phyloP scores from a whole-genome alignment of 768 basidiomycete genomes.

The Rhizopogon roseolus region DNA sequence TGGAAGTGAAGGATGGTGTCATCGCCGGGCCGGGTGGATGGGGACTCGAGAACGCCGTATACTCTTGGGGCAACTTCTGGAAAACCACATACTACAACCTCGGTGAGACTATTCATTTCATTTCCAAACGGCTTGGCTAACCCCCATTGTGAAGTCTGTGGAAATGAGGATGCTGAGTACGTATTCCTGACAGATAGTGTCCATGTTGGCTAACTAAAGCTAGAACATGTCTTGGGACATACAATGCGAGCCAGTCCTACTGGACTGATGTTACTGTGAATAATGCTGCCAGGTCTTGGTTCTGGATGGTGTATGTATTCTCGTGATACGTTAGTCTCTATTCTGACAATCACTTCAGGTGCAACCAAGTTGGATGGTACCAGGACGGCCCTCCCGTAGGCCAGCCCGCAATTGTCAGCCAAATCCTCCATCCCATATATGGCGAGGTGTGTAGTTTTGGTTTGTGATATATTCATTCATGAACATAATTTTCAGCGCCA shows the following conservation, averaged over 20 bases:
- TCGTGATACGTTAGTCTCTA: neutral
- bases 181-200: conserved; percentile 14
- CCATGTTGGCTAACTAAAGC: conserved; percentile 28
- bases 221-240: conserved; percentile 37
- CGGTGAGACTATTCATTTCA: conserved; percentile 31
- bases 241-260: conserved; percentile 30
- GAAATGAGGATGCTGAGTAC: conserved; percentile 40
- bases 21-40: conserved; percentile 46
- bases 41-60: conserved; percentile 57
- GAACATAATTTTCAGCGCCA: conserved; percentile 40
- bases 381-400: conserved; percentile 33
- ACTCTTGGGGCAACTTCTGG: conserved; percentile 60
- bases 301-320: conserved; percentile 57
- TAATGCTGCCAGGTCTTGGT: conserved; percentile 59
- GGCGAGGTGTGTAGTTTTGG: conserved; percentile 14
- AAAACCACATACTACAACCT: conserved; percentile 39
- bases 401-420: conserved; percentile 30
- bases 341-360: conserved; percentile 31
- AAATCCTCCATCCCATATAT: conserved; percentile 25
- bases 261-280: conserved; percentile 55
- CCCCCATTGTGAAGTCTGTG: conserved; percentile 43
- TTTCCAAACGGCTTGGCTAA: neutral
- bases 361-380: conserved; percentile 63
- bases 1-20: conserved; percentile 33
- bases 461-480: neutral